These are phyloP conservation scores for Daldinia concentrica DNA, from an alignment of 495 filamentous ascomycete genomes.

Conservation along the genomic window DNA sequence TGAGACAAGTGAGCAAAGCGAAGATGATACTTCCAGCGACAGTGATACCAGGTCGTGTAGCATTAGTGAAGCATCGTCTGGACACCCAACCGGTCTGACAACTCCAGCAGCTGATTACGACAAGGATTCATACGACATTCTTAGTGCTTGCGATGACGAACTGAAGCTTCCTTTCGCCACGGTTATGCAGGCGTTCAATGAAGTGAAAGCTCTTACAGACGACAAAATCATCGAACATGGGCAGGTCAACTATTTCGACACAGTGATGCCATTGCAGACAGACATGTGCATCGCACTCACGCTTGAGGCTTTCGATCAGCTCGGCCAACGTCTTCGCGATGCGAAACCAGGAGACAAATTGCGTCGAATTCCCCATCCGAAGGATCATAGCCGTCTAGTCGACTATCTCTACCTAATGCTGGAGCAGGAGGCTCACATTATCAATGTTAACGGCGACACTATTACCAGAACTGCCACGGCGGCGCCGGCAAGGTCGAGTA, in stretches of 20 bases:
- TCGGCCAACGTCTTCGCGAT: constrained; percentile 47
- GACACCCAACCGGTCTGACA: constrained; percentile 31
- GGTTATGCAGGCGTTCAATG: constrained; percentile 42
- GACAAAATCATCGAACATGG: constrained; percentile 52
- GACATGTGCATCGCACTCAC: constrained; percentile 54
- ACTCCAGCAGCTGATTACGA: constrained; percentile 34
- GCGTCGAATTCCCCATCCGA: constrained; percentile 48
- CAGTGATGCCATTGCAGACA: constrained; percentile 46
- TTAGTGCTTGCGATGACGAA: constrained; percentile 27
- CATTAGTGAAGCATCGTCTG: constrained; percentile 29
- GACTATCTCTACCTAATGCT: constrained; percentile 57
- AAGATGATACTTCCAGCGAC: constrained; percentile 29
- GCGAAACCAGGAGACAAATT: constrained; percentile 51
- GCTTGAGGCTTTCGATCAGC: constrained; percentile 57
- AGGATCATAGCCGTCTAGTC: constrained; percentile 51
- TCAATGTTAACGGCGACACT: constrained; percentile 49
- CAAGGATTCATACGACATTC: constrained; percentile 24
- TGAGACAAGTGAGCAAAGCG: constrained; percentile 26
- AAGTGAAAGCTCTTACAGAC: constrained; percentile 49
- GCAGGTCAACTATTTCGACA: constrained; percentile 49
- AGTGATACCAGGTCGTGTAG: constrained; percentile 30
- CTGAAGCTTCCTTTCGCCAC: constrained; percentile 40
- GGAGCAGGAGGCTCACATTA: constrained; percentile 53
- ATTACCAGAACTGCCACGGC: constrained; percentile 54
- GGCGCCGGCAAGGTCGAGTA: constrained; percentile 47